phyloP scores from a whole-genome alignment of 106 monocot genomes.

The Alisma plantagoaquatica region DNA sequence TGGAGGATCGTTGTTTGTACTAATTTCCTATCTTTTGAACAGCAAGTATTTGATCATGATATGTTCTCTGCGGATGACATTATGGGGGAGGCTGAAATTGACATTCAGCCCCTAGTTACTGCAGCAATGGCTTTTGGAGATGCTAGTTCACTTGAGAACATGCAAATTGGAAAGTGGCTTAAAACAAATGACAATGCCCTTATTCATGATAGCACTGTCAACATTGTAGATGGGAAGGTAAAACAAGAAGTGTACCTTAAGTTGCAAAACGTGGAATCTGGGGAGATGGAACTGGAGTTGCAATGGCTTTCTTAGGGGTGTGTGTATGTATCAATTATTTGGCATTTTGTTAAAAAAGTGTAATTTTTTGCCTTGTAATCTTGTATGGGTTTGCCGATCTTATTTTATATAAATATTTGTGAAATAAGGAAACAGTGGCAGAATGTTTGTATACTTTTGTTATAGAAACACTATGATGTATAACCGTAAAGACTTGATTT shows the following conservation, averaged over 20 bases:
- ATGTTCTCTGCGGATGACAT: constrained; percentile 74
- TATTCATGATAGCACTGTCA: constrained; percentile 52
- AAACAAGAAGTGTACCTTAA: constrained; percentile 67
- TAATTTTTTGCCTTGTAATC: too few relatives aligned
- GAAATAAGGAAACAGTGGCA: too few relatives aligned
- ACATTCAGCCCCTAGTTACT: constrained; percentile 73
- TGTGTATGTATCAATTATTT: too few relatives aligned
- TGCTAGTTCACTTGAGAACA: constrained; percentile 44
- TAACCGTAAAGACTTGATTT: too few relatives aligned
- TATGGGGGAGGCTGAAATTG: constrained; percentile 91
- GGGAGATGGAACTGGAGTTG: constrained; percentile 63
- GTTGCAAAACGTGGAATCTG: constrained; percentile 86
- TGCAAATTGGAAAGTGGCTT: constrained; percentile 90
- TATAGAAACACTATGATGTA: too few relatives aligned
- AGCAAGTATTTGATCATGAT: constrained; percentile 90
- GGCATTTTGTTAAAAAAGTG: constrained; percentile 22
- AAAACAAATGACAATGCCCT: constrained; percentile 80
- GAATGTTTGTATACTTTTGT: too few relatives aligned
- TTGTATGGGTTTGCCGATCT: too few relatives aligned
- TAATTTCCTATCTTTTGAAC: too few relatives aligned
- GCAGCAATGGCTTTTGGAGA: constrained; percentile 79
- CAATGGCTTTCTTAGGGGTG: constrained; percentile 67
- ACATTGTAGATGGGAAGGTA: constrained; percentile 60
- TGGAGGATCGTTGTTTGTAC: too few relatives aligned
- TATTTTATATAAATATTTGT: too few relatives aligned